Base-by-base conservation (phyloP, 78 protist species). In the Anaeramoeba flamelloides region DNA sequence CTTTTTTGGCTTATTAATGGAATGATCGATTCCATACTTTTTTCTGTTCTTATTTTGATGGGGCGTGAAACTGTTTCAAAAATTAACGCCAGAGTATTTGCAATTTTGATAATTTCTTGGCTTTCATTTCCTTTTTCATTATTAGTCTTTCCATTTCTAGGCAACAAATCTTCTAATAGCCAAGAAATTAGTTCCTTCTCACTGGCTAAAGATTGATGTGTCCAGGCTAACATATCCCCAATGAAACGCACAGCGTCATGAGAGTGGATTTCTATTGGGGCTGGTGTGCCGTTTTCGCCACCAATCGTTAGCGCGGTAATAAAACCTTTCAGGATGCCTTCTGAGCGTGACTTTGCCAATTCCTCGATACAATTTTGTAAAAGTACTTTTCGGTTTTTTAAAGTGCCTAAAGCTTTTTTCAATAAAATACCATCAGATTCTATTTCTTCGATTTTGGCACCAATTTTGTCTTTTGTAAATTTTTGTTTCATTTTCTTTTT, bases 201-300 rank as follows among this genome's bases (percentile, higher is more conserved):
- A 53, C 17, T 64, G 64, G 83, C 83, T 26, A 38, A 26, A 22
- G 75, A 36, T 65, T 90, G 92, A 74, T 90, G 92, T 3, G 88
- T 79, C 92, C 92, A 90, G 2, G 90, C 91, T n/a, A 90, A 78
- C 89, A 90, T 90, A 30, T 90, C 92, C 74, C 91, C 86, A 2
- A 90, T 74, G 76, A 83, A 90, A n/a, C 90, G 82, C 22, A 86
- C 79, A 0, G 92, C 91, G 38, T 90, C 91, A 37, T 90, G 91
- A 1, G 92, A 86, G 80, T 87, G 77, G 39, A 89, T 89, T 39
- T 90, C 92, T 3, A 90, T 90, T 2, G 92, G 92, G 37, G 86
- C 4, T 34, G 90, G 87, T 34, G 78, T 78, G 38, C 92, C 92
- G 75, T 84, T 82, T 36, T 84, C 88, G 31, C 90, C 90, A 34